phyloP scores from a whole-genome alignment of 2,329 filamentous ascomycete species.

The Alternaria panax region DNA sequence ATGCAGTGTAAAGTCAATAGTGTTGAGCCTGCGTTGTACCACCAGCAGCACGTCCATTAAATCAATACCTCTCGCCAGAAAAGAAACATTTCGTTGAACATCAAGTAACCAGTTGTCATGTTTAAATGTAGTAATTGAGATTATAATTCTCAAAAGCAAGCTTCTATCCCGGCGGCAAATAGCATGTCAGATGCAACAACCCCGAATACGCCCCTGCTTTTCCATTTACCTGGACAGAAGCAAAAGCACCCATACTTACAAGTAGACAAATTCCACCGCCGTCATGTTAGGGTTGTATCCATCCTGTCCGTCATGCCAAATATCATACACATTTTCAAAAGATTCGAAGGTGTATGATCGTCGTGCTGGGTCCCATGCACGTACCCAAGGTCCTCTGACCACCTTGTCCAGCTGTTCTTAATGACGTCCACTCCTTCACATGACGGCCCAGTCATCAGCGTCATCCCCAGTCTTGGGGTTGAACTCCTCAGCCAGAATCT shows the following conservation, averaged over 20 bases:
- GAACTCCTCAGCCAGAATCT: slow-evolving; percentile 39
- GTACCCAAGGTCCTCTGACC: not conserved
- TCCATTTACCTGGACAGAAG: slow-evolving; percentile 12
- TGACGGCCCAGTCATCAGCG: slow-evolving; percentile 54
- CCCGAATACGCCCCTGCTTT: slow-evolving; percentile 22
- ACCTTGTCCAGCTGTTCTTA: slow-evolving; percentile 1
- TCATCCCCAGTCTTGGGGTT: slow-evolving; percentile 40
- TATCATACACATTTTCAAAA: slow-evolving; percentile 1
- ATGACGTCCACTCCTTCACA: slow-evolving; percentile 29
- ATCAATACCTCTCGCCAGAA: too few species aligned
- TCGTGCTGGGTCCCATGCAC: not conserved
- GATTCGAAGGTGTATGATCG: too few species aligned
- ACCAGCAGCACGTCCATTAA: too few species aligned
- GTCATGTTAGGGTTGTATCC: slow-evolving; percentile 1
- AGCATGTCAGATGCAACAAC: slow-evolving; percentile 15
- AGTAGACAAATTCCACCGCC: slow-evolving; percentile 7
- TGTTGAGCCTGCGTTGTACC: too few species aligned
- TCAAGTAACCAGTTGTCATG: not conserved
- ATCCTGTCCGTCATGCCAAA: not conserved
- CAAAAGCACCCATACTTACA: slow-evolving; percentile 5
- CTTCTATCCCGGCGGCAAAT: too few species aligned
- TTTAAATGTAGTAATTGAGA: slow-evolving; percentile 11
- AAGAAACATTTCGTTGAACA: too few species aligned
- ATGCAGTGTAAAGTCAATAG: too few species aligned
- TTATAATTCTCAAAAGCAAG: slow-evolving; percentile 21